Base-by-base conservation (phyloP, 23 red algal species). In the Rhodosorus marinus region DNA sequence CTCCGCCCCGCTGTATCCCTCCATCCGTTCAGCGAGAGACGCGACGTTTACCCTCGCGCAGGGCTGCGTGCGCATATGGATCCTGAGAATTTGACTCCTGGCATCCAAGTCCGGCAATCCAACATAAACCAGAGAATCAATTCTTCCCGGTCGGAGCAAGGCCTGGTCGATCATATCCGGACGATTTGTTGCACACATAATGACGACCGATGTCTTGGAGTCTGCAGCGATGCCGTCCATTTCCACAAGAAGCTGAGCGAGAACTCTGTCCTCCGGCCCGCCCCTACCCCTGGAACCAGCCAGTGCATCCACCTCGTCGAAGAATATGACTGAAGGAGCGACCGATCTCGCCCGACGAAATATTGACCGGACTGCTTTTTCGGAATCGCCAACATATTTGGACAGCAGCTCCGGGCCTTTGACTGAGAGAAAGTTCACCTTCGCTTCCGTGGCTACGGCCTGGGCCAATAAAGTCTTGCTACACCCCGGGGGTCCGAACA, bases 231-330 rank as follows among this genome's bases (percentile, higher is more conserved):
- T 69, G 1, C 88, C 88, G 54, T 95, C 88, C 68, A 95, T 68
- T 55, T 95, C 88, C 24, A 58, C 59, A 3, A 95, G 57, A 0
- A 95, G 66, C 40, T 95, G 88, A 33, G 78, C 80, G n/a, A 95
- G 72, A 27, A 95, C 88, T 33, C 88, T 58, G 31, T 76, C 61
- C 28, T 83, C 72, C 4, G 59, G 53, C 6, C 47, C 54, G 5
- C 47, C 63, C 3, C 35, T 58, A 26, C 54, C 54, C 26, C 88
- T 71, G 8, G 54, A 29, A n/a, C 41, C 45, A 19, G 77, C 88
- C 20, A 95, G 57, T 6, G 88, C 77, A 42, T 95, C 88, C 17
- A 95, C 57, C 62, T 95, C 88, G 62, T 95, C 88, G 54, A 95
- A 95, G 34, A 95, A 95, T 0, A 95, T 70, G n/a, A 95, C 64